These are phyloP conservation scores for Cronartium ribicola DNA, from an alignment of 1,284 basidiomycete genomes.

Conservation along the genomic window DNA sequence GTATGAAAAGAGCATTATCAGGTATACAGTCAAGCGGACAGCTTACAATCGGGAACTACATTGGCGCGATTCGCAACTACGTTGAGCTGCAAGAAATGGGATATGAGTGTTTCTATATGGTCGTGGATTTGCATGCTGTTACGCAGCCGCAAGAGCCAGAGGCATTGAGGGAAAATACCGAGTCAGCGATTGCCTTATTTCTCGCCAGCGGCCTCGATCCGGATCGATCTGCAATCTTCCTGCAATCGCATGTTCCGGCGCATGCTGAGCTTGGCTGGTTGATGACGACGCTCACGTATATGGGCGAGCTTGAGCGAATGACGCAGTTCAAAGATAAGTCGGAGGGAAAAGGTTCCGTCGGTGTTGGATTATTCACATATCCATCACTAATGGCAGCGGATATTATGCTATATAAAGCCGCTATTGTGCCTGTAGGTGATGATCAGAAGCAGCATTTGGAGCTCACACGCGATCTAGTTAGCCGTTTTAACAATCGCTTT, in stretches of 20 bases:
- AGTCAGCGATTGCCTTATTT: too few relatives aligned
- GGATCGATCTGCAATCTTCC: too few relatives aligned
- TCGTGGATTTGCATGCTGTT: too few relatives aligned
- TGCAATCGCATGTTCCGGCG: slow-evolving; percentile 74
- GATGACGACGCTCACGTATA: slow-evolving; percentile 72
- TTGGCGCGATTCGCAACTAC: too few relatives aligned
- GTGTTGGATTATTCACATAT: slow-evolving; percentile 76
- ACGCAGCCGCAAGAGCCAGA: too few relatives aligned
- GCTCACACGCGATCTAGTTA: slow-evolving; percentile 74
- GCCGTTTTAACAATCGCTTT: slow-evolving; percentile 68
- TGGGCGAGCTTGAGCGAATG: slow-evolving; percentile 80
- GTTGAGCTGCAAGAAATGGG: too few relatives aligned
- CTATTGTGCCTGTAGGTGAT: slow-evolving; percentile 90
- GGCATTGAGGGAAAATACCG: too few relatives aligned
- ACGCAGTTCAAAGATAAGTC: slow-evolving; percentile 84
- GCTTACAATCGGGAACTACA: too few relatives aligned
- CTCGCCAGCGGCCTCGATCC: too few relatives aligned
- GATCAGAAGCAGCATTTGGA: slow-evolving; percentile 93
- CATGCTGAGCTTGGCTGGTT: slow-evolving; percentile 88
- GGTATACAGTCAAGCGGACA: too few relatives aligned
- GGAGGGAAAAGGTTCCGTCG: slow-evolving; percentile 2
- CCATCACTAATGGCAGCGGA: slow-evolving; percentile 91
- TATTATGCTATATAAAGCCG: slow-evolving; percentile 76
- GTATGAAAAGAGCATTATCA: too few relatives aligned
- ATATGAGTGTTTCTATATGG: too few relatives aligned